phyloP scores from a whole-genome alignment of 495 filamentous ascomycete genomes.

The Lasiosphaeris hirsuta region DNA sequence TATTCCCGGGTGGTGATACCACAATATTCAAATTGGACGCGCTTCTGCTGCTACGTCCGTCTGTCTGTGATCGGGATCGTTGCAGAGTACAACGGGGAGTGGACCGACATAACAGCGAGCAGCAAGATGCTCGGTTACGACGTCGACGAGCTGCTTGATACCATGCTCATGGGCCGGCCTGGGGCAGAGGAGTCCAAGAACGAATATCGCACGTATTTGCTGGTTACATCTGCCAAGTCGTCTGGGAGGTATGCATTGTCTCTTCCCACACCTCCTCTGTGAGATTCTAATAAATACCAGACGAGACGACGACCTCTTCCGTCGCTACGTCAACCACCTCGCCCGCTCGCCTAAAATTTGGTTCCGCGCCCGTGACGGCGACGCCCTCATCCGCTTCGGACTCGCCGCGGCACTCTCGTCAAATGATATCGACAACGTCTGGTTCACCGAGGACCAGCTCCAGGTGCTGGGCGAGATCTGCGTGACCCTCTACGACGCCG shows the following conservation, averaged over 20 bases:
- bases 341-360: slow-evolving; percentile 17
- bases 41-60: slow-evolving; percentile 20
- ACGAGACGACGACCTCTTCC: slow-evolving; percentile 15
- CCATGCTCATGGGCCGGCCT: slow-evolving; percentile 13
- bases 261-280: neutral
- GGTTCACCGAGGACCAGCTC: slow-evolving; percentile 21
- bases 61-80: slow-evolving; percentile 19
- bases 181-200: slow-evolving; percentile 11
- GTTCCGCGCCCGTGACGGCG: slow-evolving; percentile 25
- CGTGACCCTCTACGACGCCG: slow-evolving; percentile 22
- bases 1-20: slow-evolving; percentile 19
- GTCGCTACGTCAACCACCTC: slow-evolving; percentile 20
- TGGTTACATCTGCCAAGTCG: slow-evolving; percentile 16
- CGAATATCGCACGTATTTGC: slow-evolving; percentile 16
- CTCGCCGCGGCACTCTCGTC: slow-evolving; percentile 16
- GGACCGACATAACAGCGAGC: slow-evolving; percentile 7
- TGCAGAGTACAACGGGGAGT: slow-evolving; percentile 17
- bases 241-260: neutral
- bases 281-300: neutral
- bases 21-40: slow-evolving; percentile 18
- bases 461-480: slow-evolving; percentile 19
- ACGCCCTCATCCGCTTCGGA: slow-evolving; percentile 18
- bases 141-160: slow-evolving; percentile 14
- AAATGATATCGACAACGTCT: slow-evolving; percentile 18
- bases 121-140: slow-evolving; percentile 15